Evolutionary conservation across 768 basidiomycete species (phyloP), one percentile per base, ranked within the genome.

Genomic region (Termitomyces sp.): DNA sequence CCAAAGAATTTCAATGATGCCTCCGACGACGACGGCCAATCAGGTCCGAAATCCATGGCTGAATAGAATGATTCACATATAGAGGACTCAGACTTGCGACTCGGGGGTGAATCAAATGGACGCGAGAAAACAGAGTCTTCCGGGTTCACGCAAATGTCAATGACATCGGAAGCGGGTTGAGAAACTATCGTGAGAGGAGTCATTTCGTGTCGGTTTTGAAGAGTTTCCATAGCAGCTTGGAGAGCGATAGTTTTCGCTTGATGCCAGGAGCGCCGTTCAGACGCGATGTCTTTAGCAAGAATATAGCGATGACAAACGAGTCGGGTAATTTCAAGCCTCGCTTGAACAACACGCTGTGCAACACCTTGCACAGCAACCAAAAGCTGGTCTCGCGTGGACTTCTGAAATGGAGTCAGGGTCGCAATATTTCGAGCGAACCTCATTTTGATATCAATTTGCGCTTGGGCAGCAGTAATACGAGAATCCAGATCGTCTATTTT

Each of bases 351-450:
- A 41, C 82, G 79, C 65, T 81, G 86, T 8, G 88, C 83, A 13
- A 88, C 74, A 18, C 71, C 74, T 62, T 85, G 84, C 18, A 94
- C 74, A 3, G 85, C 77, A 24, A 72, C 63, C 24, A 81, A 72
- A 27, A 99, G 79, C 46, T 86, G 82, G 60, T 92, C 90, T 47
- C 94, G 84, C 4, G 94, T 94, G 9, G 86, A 76, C 48, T 83
- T 84, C 65, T 88, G 91, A 70, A 98, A 95, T 3, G 97, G 95
- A 16, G 92, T 88, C 39, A 98, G 78, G 43, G 89, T 82, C 2
- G 87, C 87, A 22, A 98, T 79, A 64, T 95, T 96, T 42, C 90
- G 86, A 22, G 88, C 82, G 43, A 88, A 74, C 18, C 87, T 85
- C 68, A 94, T 71, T 60, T 88, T 82, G 10, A 79, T 70, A 49